Percentiles rank a stretch among this genome's conserved stretches.
These are phyloP conservation scores for Mortierella sp. DNA, from an alignment of 371 early-diverging fungal species.

Conservation along the genomic window DNA sequence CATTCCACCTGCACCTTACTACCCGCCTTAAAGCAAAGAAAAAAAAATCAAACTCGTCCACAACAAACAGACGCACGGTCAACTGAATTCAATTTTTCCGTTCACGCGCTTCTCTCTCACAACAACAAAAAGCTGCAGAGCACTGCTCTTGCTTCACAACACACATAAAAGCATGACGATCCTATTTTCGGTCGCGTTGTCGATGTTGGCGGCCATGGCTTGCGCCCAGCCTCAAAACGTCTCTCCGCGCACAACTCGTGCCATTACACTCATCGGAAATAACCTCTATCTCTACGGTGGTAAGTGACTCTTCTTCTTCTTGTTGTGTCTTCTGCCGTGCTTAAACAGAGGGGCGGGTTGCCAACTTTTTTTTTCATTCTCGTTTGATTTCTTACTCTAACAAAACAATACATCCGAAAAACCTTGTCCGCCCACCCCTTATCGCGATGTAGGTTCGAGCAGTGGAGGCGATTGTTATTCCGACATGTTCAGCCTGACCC, in stretches of 20 bases:
- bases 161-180: background rate
- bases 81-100: background rate
- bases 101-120: background rate
- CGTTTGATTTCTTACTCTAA: background rate
- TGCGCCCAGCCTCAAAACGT: conserved; percentile 44
- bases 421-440: background rate
- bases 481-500: conserved; percentile 41
- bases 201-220: conserved; percentile 16
- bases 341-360: background rate
- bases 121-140: conserved; percentile 5
- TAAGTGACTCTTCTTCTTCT: conserved; percentile 8
- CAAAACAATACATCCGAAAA: background rate
- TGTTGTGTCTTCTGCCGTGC: too few relatives aligned
- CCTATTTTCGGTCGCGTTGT: conserved; percentile 11
- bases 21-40: background rate
- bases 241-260: conserved; percentile 29
- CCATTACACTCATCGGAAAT: conserved; percentile 37
- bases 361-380: background rate
- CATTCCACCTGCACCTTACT: background rate
- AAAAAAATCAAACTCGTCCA: background rate
- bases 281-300: conserved; percentile 50
- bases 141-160: background rate
- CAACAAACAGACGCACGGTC: conserved; percentile 7
- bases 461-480: conserved; percentile 40
- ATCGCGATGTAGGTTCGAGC: conserved; percentile 24